phyloP scores from a whole-genome alignment of 2,329 filamentous ascomycete species.

The Cordyceps javanica region DNA sequence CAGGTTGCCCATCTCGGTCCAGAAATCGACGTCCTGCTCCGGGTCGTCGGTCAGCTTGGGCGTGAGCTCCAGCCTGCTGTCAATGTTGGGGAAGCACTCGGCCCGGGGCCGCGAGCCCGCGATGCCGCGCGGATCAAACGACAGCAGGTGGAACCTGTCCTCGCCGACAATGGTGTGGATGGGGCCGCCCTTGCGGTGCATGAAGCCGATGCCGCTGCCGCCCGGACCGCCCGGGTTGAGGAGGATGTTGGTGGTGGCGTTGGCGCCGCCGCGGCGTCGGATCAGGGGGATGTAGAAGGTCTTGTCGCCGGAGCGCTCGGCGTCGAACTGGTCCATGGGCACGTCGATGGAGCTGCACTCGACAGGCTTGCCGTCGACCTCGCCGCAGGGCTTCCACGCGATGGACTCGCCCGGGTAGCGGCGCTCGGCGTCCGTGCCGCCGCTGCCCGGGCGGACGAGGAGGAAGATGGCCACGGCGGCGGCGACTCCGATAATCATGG shows the following conservation, averaged over 20 bases:
- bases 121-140: conserved; percentile 43
- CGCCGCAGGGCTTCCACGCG: conserved; percentile 34
- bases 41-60: conserved; percentile 20
- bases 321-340: conserved; percentile 41
- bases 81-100: conserved; percentile 32
- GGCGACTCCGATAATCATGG: neutral
- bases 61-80: conserved; percentile 24
- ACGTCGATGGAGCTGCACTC: conserved; percentile 40
- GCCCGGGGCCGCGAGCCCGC: conserved; percentile 25
- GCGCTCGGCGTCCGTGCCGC: neutral
- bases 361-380: conserved; percentile 27
- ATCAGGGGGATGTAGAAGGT: conserved; percentile 40
- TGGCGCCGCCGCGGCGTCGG: conserved; percentile 35
- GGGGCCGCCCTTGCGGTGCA: conserved; percentile 30
- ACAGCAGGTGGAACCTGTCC: conserved; percentile 35
- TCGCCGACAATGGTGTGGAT: conserved; percentile 35
- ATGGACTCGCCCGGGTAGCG: conserved; percentile 30
- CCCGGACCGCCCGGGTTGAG: conserved; percentile 45
- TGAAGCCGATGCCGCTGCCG: conserved; percentile 34
- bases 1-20: conserved; percentile 33
- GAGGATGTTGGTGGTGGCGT: conserved; percentile 38
- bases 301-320: conserved; percentile 25
- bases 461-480: neutral
- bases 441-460: conserved; percentile 3
- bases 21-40: conserved; percentile 30